Evolutionary conservation across 2,329 filamentous ascomycete species (phyloP), one percentile per base, ranked within the genome.

Genomic region (Chaetomium sp.): DNA sequence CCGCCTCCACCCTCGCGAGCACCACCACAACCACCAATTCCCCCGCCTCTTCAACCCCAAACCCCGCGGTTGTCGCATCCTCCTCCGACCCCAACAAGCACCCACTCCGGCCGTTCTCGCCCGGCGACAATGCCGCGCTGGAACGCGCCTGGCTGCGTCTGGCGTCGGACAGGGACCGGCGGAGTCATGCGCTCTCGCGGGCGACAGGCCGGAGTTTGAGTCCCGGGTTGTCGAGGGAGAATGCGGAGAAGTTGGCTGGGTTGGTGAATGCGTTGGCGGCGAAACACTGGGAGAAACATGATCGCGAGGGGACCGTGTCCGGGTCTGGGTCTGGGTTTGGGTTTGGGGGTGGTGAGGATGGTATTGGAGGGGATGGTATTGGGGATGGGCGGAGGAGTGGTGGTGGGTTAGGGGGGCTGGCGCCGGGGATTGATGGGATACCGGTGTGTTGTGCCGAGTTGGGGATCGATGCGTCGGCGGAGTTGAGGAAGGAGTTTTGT

Each of bases 81-180:
- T 27, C 19, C 19, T 27, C 19, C 2, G 19, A 27, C 19, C 19
- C 19, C 2, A 27, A 27, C 37, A 85, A 80, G 63, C 77, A 80
- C 38, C 80, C 84, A 47, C 81, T 90, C 7, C 83, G 88, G 44
- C 89, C 91, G 0, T 96, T 95, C 70, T 87, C 88, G 0, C 77
- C 77, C 4, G 84, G 82, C 56, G 91, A 96, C 71, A 95, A 92
- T 62, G 82, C 85, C 62, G 84, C 86, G 2, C 76, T 96, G 10
- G 89, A 95, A 68, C 81, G 84, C 60, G 83, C 89, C 38, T 96
- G 91, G 89, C 72, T 85, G 44, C 72, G 76, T 12, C 75, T 94
- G 12, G 71, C 74, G 27, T 75, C 76, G 36, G 69, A 76, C 56
- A 68, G 75, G 59, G 74, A 79, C 69, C 67, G 73, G 58, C 67